A percentile compares a stretch with the other conserved stretches of the same genome.
phyloP scores from a whole-genome alignment of 2,329 filamentous ascomycete genomes.

The Fusarium bactridioides region DNA sequence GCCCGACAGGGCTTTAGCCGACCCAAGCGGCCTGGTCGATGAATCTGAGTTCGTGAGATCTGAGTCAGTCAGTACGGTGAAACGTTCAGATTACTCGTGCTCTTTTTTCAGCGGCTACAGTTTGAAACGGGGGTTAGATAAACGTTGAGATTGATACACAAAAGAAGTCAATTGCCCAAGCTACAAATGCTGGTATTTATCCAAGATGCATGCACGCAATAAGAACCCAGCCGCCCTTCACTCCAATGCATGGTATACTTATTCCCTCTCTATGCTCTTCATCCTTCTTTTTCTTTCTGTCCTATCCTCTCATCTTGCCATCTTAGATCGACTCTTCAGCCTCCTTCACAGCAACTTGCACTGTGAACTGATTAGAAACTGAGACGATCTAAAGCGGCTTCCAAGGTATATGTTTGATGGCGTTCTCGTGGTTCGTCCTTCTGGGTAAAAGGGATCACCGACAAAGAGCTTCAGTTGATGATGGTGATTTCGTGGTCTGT shows the following conservation, averaged over 20 bases:
- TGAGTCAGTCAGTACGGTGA: background rate
- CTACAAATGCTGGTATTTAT: constrained; percentile 43
- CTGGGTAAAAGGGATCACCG: background rate
- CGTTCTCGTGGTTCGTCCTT: background rate
- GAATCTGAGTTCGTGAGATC: constrained; percentile 42
- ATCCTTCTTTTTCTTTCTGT: constrained; percentile 1
- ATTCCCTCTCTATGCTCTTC: constrained; percentile 29
- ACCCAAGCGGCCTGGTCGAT: constrained; percentile 80
- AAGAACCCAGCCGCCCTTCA: constrained; percentile 32
- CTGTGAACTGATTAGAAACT: constrained; percentile 29
- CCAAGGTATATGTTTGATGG: background rate
- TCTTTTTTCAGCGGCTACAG: background rate
- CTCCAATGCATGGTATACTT: constrained; percentile 40
- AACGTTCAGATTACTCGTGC: background rate
- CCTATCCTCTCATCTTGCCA: background rate
- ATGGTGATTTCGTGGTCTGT: background rate
- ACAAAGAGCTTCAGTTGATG: background rate
- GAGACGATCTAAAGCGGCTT: background rate
- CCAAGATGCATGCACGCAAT: constrained; percentile 41
- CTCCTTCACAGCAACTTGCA: constrained; percentile 20
- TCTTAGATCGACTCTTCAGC: constrained; percentile 27
- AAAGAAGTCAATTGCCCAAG: constrained; percentile 40
- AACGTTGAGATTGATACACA: constrained; percentile 11
- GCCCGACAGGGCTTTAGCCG: constrained; percentile 75
- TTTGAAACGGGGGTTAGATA: background rate